phyloP scores from a whole-genome alignment of 129 eudicot genomes.

The Apium graveolens region DNA sequence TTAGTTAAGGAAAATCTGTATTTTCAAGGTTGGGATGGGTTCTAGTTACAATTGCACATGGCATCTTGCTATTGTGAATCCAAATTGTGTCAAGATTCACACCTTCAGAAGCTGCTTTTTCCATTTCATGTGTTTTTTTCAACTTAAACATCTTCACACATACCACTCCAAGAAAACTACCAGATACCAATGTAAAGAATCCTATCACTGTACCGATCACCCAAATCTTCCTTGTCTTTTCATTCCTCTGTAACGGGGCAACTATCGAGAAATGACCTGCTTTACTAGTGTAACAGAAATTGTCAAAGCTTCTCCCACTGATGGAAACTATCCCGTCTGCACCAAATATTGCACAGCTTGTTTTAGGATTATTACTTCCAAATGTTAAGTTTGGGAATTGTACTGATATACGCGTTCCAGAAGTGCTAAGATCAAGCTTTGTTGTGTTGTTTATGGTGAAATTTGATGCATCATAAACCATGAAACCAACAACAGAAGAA shows the following conservation, averaged over 20 bases:
- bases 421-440: constrained; percentile 40
- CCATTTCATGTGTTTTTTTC: constrained; percentile 38
- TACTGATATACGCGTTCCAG: constrained; percentile 34
- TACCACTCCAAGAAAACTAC: constrained; percentile 25
- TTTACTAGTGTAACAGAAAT: constrained; percentile 36
- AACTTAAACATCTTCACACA: constrained; percentile 17
- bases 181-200: constrained; percentile 13
- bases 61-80: constrained; percentile 56
- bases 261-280: constrained; percentile 49
- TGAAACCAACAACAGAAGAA: constrained; percentile 48
- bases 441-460: constrained; percentile 14
- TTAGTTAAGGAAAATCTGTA: constrained; percentile 18
- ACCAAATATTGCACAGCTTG: constrained; percentile 41
- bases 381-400: constrained; percentile 22
- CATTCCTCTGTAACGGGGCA: constrained; percentile 26
- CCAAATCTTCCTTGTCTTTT: constrained; percentile 27
- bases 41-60: constrained; percentile 53
- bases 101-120: constrained; percentile 42
- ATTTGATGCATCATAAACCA: constrained; percentile 53
- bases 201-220: constrained; percentile 27
- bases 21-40: constrained; percentile 50
- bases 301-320: constrained; percentile 18
- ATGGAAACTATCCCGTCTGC: constrained; percentile 28
- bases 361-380: constrained; percentile 7
- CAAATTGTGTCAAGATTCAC: constrained; percentile 45